A percentile compares a stretch with the other conserved stretches of the same genome.
These are phyloP conservation scores for Phaseolus lunatus DNA, from an alignment of 306 rosid species.

Conservation along the genomic window DNA sequence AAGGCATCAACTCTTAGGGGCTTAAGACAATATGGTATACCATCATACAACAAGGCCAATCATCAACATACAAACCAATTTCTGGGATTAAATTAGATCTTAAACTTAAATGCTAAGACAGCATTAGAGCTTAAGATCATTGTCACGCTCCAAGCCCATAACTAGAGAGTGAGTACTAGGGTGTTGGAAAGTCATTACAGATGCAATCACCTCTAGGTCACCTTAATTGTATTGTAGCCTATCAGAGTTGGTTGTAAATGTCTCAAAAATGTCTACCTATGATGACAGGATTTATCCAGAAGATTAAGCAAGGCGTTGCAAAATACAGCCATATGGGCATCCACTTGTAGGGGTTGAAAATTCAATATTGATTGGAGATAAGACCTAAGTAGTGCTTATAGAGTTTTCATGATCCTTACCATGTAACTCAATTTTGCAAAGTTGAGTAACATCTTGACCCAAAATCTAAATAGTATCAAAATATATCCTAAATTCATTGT, in stretches of 20 bases:
- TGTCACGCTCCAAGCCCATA: not conserved
- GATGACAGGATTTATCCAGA: not conserved
- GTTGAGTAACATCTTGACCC: not conserved
- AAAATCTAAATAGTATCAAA: not conserved
- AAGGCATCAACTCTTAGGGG: not conserved
- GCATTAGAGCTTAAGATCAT: not conserved
- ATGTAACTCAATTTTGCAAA: not conserved
- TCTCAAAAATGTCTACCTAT: not conserved
- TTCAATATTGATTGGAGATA: not conserved
- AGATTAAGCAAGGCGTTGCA: not conserved
- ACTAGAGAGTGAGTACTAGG: not conserved
- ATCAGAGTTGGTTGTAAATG: not conserved
- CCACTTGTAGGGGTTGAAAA: not conserved
- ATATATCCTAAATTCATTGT: not conserved
- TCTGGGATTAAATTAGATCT: not conserved
- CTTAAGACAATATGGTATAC: not conserved
- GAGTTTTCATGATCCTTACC: not conserved
- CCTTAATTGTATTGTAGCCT: not conserved
- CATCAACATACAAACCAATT: not conserved
- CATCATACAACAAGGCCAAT: not conserved
- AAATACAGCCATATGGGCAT: not conserved
- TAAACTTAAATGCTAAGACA: not conserved
- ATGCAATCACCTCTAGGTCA: not conserved
- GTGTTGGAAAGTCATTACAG: not conserved
- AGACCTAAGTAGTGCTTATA: not conserved